phyloP scores from a whole-genome alignment of 441 rosid species.

The Arabidopsis lyrata region DNA sequence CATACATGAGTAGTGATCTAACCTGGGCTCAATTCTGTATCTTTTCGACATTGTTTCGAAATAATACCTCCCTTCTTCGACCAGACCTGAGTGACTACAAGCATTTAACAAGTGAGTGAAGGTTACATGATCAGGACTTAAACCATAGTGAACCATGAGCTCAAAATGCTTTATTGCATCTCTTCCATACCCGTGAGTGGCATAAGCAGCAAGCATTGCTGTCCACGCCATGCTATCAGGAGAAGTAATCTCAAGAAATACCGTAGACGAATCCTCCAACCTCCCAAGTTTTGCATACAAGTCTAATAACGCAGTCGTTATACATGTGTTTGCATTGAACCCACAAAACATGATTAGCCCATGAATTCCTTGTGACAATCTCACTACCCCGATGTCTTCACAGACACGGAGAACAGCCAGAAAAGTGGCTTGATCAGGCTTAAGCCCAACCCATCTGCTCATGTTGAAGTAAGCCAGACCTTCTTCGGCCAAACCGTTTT shows the following conservation, averaged over 20 bases:
- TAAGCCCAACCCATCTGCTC: conserved; percentile 50
- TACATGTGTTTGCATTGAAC: conserved; percentile 33
- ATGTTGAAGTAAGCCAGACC: conserved; percentile 46
- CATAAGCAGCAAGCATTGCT: conserved; percentile 66
- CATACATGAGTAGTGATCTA: conserved; percentile 64
- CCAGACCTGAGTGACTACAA: conserved; percentile 65
- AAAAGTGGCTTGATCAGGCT: conserved; percentile 56
- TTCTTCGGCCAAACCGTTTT: conserved; percentile 45
- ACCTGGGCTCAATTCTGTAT: conserved; percentile 48
- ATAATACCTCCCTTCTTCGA: conserved; percentile 57
- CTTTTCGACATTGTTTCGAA: conserved; percentile 51
- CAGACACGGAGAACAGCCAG: conserved; percentile 53
- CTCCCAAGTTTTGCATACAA: conserved; percentile 59
- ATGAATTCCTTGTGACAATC: conserved; percentile 52
- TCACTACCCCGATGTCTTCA: conserved; percentile 50
- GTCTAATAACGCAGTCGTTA: conserved; percentile 49
- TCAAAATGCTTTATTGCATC: conserved; percentile 56
- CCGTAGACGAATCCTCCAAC: conserved; percentile 46
- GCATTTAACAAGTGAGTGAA: conserved; percentile 66
- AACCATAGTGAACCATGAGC: conserved; percentile 49
- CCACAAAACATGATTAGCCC: conserved; percentile 47
- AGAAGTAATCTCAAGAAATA: conserved; percentile 50
- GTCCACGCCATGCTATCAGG: conserved; percentile 65
- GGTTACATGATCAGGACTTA: conserved; percentile 64
- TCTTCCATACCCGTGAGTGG: conserved; percentile 59